phyloP scores from a whole-genome alignment of 176 grass and related monocot species.

The Carex scoparia region DNA sequence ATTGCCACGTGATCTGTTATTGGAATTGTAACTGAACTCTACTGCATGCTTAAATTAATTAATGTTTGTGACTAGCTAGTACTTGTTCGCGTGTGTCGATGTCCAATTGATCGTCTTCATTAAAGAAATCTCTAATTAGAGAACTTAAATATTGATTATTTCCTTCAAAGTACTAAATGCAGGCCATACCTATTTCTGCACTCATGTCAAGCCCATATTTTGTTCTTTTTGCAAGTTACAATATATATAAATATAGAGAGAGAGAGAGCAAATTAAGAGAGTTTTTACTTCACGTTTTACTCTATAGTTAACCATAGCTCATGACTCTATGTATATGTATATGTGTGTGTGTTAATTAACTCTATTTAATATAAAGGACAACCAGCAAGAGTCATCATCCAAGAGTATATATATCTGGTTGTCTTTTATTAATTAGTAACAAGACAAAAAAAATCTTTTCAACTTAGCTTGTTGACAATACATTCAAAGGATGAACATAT shows the following conservation, averaged over 20 bases:
- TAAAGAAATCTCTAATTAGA: too few relatives aligned
- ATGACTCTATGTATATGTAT: background rate
- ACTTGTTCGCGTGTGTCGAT: too few relatives aligned
- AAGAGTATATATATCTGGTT: background rate
- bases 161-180: too few relatives aligned
- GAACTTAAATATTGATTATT: too few relatives aligned
- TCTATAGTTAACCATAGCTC: too few relatives aligned
- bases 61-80: too few relatives aligned
- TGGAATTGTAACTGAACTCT: constrained; percentile 34
- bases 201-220: background rate
- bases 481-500: too few relatives aligned
- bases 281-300: too few relatives aligned
- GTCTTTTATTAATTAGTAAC: background rate
- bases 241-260: background rate
- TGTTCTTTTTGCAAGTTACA: background rate
- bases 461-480: background rate
- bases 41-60: constrained; percentile 23
- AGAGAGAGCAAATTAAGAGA: too few relatives aligned
- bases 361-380: background rate
- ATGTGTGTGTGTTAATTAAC: background rate
- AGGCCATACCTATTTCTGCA: too few relatives aligned
- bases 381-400: background rate
- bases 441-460: background rate
- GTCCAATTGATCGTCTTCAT: too few relatives aligned
- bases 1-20: constrained; percentile 42